Conservation (phyloP, 1,139 yeast species). For the Hyphopichia fennica region DNA sequence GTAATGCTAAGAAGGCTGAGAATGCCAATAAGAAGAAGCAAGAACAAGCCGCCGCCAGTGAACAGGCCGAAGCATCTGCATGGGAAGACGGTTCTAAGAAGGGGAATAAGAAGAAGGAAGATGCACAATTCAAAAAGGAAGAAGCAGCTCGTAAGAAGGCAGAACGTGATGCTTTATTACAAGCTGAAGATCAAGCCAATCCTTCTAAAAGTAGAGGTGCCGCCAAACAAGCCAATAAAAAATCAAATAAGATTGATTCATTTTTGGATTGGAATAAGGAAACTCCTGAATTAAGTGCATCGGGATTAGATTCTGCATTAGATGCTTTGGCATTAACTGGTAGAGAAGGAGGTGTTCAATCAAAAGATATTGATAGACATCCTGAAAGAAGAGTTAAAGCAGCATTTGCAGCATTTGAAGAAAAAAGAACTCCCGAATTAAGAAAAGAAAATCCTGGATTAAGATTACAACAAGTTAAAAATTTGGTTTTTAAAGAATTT, state of each 20-base stretch:
- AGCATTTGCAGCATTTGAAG: conserved; percentile 72
- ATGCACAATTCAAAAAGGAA: conserved; percentile 57
- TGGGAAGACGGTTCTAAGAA: conserved; percentile 79
- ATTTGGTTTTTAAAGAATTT: conserved; percentile 75
- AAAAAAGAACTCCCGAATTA: conserved; percentile 67
- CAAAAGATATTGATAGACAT: conserved; percentile 76
- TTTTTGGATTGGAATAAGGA: conserved; percentile 53
- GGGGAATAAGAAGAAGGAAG: conserved; percentile 69
- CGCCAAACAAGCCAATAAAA: conserved; percentile 63
- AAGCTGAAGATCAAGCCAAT: conserved; percentile 64
- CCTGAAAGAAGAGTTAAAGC: conserved; percentile 90
- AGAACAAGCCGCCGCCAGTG: conserved; percentile 49
- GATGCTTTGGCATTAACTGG: conserved; percentile 71
- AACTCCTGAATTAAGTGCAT: conserved; percentile 61
- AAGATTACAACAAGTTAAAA: conserved; percentile 76
- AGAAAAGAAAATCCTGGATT: conserved; percentile 80
- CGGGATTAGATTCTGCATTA: conserved; percentile 76
- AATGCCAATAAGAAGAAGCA: conserved; percentile 61
- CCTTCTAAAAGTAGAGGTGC: conserved; percentile 72
- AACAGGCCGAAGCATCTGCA: conserved; percentile 57
- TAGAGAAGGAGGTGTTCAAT: conserved; percentile 52
- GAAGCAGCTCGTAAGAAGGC: conserved; percentile 67
- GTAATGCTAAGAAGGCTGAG: conserved; percentile 71
- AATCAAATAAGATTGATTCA: conserved; percentile 65
- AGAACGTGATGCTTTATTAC: conserved; percentile 57